Evolutionary conservation across 306 rosid genomes (phyloP).

Genomic region (Dryas octopetala): DNA sequence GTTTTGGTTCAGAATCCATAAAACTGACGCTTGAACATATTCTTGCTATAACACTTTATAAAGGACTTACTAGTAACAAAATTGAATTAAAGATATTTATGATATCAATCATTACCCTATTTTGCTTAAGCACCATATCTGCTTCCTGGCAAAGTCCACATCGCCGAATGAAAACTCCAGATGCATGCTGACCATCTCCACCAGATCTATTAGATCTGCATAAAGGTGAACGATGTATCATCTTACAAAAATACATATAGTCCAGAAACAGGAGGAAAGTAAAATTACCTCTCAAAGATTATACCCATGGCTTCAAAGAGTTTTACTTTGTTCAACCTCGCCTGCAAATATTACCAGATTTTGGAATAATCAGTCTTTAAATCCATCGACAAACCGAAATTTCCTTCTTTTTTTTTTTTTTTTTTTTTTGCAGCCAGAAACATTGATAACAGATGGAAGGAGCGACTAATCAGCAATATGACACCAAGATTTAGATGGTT

Average conservation of each 20-base stretch:
- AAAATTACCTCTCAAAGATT: slow-evolving; percentile 77
- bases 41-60: neutral
- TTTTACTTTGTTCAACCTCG: slow-evolving; percentile 82
- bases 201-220: slow-evolving; percentile 70
- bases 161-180: slow-evolving; percentile 63
- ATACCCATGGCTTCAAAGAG: slow-evolving; percentile 83
- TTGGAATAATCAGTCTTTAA: neutral
- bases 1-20: too few species aligned
- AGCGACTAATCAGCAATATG: too few species aligned
- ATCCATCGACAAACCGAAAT: neutral
- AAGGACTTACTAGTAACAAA: neutral
- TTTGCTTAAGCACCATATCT: slow-evolving; percentile 78
- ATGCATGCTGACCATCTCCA: slow-evolving; percentile 57
- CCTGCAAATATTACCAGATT: slow-evolving; percentile 53
- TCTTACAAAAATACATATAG: slow-evolving; percentile 14
- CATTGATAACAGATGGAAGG: too few species aligned
- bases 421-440: too few species aligned
- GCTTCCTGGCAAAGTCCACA: slow-evolving; percentile 89
- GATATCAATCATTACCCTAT: slow-evolving; percentile 54
- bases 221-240: slow-evolving; percentile 27
- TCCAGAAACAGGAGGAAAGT: slow-evolving; percentile 12
- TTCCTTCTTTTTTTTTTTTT: neutral
- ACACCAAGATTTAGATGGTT: too few species aligned
- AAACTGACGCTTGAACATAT: too few species aligned
- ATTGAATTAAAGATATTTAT: neutral